Evolutionary conservation across 768 basidiomycete genomes (phyloP), one percentile per base, ranked within the genome.

Genomic region (Russula dissimulans): DNA sequence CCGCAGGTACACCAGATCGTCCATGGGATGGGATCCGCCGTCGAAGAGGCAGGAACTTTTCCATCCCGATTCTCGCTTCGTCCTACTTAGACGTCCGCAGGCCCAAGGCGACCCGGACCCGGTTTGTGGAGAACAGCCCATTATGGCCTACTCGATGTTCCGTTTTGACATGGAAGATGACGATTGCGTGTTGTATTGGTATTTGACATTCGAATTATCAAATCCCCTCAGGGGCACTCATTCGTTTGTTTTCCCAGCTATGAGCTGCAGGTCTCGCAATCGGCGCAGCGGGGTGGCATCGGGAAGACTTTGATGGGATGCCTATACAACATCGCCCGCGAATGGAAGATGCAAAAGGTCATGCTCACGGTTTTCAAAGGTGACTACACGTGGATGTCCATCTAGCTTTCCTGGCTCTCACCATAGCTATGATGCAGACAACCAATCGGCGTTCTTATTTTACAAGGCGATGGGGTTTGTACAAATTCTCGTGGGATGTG

Each of bases 351-450:
- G 85, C 72, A 81, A 42, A 90, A 86, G 68, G 70, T 88, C 31
- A 80, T 86, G 77, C 78, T 93, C 15, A 93, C 91, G 0, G 87
- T 83, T 1, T 78, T 92, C 65, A 85, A 83, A 78, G 76, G 90
- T 89, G 38, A n/a, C 71, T 59, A 39, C 14, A 26, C 34, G 18
- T 15, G 4, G 12, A 36, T 22, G 29, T 22, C 9, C 22, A 36
- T 15, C 55, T 18, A n/a, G 63, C 54, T 26, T 10, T 48, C 15
- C n/a, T 17, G 29, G 31, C 12, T 26, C 44, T 41, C 11, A 36
- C 3, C 5, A 60, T 61, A 14, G 54, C 11, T 14, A 34, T 12
- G 38, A 36, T 7, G 34, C 62, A 85, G 83, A 67, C 1, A 85
- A 85, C 64, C 44, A 60, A 6, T 60, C 64, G 5, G 83, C 82